Base-by-base conservation (phyloP, 306 rosid genomes). In the Ormosia semicastrata region DNA sequence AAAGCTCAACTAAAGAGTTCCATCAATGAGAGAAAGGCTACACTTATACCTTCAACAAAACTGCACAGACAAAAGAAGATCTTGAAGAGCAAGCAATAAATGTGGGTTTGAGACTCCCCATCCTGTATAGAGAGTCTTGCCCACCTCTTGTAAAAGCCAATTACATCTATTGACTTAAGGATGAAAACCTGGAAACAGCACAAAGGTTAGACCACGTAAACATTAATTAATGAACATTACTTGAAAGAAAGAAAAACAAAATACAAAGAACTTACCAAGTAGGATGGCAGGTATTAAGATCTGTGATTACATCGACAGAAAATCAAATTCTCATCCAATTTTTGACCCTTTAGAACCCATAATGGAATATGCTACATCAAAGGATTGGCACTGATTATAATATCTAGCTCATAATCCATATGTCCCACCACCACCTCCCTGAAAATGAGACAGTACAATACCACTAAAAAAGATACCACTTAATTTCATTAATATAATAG, bases 301-400 rank as follows among this genome's bases (percentile, higher is more conserved):
- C 98, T n/a, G 99, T 95, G 74, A 95, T 92, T 39, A 95, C 98
- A 0, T 98, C 92, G 52, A 87, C 94, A 24, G 86, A 95, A 95
- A 32, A 93, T 40, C 60, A 95, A 98, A 86, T 92, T 95, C 87
- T 93, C 87, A 73, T 91, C 94, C 79, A 95, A 89, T 77, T 93
- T 91, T 88, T 95, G 99, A 97, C 99, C 93, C 77, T 95, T 95
- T n/a, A 95, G 92, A 73, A 95, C 99, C 99, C 99, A 93, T 65
- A 93, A 73, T 33, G 99, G 99, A 88, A 95, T 93, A 77, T 95
- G 99, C 53, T 95, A 98, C 99, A 95, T 95, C 79, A 95, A 83
- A 53, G 99, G 99, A 77, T 95, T 98, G 12, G 93, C 99, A 77
- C 99, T 95, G 43, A 95, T 93, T 77, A 95, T 95, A 39, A 95